A percentile compares a stretch with the other conserved stretches of the same genome.
Evolutionary conservation across 1,284 basidiomycete genomes (phyloP).

Genomic region (Afroboletus lepidellus): DNA sequence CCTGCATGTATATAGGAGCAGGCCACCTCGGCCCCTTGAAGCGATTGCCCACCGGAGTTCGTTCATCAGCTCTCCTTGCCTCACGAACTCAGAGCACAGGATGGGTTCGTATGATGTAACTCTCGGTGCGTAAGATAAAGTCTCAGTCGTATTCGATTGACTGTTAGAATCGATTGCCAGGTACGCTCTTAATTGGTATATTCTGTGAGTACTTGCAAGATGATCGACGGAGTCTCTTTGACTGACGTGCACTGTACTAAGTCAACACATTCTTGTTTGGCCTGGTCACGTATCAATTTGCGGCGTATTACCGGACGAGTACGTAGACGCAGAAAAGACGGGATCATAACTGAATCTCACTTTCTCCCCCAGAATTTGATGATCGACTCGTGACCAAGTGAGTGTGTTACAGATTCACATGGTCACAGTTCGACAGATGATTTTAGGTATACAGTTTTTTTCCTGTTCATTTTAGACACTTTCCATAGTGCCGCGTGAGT

Average conservation of each 20-base stretch:
- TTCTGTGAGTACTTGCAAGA: conserved; percentile 31
- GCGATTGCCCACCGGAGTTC: background rate
- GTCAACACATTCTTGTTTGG: conserved; percentile 29
- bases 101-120: background rate
- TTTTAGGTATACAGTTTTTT: conserved; percentile 36
- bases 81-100: background rate
- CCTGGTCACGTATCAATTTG: conserved; percentile 48
- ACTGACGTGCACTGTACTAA: conserved; percentile 11
- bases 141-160: background rate
- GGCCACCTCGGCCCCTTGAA: no score
- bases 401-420: background rate
- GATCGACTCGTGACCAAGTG: conserved; percentile 33
- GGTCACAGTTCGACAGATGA: background rate
- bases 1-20: no score
- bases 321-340: conserved; percentile 20
- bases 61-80: background rate
- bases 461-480: conserved; percentile 43
- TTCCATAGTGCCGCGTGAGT: conserved; percentile 38
- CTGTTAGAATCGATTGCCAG: conserved; percentile 17
- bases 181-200: conserved; percentile 39
- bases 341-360: background rate
- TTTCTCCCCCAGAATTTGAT: conserved; percentile 38
- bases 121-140: background rate
- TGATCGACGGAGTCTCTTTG: no score
- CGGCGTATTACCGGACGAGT: conserved; percentile 36